These are phyloP conservation scores for Phyllosticta citribraziliensis DNA, from an alignment of 2,329 filamentous ascomycete species.

Conservation along the genomic window DNA sequence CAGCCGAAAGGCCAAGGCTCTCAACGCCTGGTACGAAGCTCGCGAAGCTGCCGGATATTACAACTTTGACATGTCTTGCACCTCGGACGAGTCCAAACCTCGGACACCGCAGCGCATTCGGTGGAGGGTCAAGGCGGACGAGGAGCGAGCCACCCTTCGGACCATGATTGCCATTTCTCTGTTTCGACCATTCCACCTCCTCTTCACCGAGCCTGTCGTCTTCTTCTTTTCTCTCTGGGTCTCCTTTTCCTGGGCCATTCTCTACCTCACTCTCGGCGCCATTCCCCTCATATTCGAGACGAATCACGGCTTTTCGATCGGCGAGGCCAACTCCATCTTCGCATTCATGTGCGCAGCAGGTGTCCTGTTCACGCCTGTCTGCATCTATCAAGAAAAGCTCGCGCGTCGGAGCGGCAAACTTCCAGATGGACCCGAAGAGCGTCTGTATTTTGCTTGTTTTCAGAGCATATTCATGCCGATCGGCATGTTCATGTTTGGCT, in stretches of 20 bases:
- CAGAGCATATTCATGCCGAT: slow-evolving; percentile 65
- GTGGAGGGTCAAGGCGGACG: slow-evolving; percentile 72
- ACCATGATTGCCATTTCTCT: slow-evolving; percentile 67
- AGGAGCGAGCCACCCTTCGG: slow-evolving; percentile 57
- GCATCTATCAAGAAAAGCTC: slow-evolving; percentile 63
- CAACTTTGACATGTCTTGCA: slow-evolving; percentile 40
- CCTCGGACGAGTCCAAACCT: slow-evolving; percentile 14
- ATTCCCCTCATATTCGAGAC: slow-evolving; percentile 67
- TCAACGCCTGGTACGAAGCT: slow-evolving; percentile 73
- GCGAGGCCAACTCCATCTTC: slow-evolving; percentile 64
- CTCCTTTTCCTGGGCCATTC: slow-evolving; percentile 77
- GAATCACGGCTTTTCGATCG: slow-evolving; percentile 57
- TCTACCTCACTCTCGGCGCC: slow-evolving; percentile 76
- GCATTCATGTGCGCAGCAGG: slow-evolving; percentile 59
- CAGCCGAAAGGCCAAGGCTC: slow-evolving; percentile 57
- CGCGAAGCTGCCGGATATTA: slow-evolving; percentile 56
- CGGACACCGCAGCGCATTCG: slow-evolving; percentile 49
- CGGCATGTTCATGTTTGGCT: slow-evolving; percentile 74
- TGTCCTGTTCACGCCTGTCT: slow-evolving; percentile 55
- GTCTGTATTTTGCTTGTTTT: slow-evolving; percentile 76
- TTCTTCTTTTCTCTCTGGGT: slow-evolving; percentile 88
- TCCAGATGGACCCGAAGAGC: slow-evolving; percentile 49
- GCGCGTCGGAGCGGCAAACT: slow-evolving; percentile 38
- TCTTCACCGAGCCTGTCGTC: slow-evolving; percentile 67
- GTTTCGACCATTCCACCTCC: slow-evolving; percentile 66